Conservation (phyloP, 805 yeast genomes). For the Yarrowia bubula region DNA sequence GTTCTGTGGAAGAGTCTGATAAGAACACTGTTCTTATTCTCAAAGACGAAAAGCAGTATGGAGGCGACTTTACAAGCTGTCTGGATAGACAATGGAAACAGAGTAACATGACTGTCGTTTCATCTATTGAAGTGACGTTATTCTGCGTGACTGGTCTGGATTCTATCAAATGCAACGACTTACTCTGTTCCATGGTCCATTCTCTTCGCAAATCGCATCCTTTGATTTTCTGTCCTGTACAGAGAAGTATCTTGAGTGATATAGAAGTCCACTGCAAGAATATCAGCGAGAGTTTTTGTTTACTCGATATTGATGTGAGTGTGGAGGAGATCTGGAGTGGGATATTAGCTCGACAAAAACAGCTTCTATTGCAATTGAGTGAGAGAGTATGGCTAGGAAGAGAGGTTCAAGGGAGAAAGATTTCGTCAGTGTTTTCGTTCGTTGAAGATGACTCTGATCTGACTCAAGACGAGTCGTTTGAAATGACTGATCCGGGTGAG, state of each 20-base stretch:
- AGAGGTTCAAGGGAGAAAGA: neutral
- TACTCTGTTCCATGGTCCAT: neutral
- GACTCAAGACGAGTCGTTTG: constrained; percentile 5
- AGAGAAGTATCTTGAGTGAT: neutral
- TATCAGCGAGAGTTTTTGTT: neutral
- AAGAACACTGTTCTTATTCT: neutral
- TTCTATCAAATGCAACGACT: neutral
- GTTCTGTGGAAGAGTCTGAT: neutral
- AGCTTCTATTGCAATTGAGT: neutral
- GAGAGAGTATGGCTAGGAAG: neutral
- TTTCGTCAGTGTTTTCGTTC: neutral
- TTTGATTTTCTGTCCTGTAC: constrained; percentile 10
- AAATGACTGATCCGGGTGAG: neutral
- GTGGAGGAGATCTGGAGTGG: neutral
- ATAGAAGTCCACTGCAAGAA: neutral
- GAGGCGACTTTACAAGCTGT: constrained; percentile 9
- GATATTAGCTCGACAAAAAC: neutral
- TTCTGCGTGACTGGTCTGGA: neutral
- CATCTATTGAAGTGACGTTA: neutral
- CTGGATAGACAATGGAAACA: neutral
- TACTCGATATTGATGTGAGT: neutral
- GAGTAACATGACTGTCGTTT: neutral
- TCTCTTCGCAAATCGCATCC: neutral
- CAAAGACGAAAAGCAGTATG: constrained; percentile 1
- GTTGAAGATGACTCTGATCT: neutral